Evolutionary conservation across 2,329 filamentous ascomycete genomes (phyloP).

Genomic region (Lecanoromycetidae sp.): DNA sequence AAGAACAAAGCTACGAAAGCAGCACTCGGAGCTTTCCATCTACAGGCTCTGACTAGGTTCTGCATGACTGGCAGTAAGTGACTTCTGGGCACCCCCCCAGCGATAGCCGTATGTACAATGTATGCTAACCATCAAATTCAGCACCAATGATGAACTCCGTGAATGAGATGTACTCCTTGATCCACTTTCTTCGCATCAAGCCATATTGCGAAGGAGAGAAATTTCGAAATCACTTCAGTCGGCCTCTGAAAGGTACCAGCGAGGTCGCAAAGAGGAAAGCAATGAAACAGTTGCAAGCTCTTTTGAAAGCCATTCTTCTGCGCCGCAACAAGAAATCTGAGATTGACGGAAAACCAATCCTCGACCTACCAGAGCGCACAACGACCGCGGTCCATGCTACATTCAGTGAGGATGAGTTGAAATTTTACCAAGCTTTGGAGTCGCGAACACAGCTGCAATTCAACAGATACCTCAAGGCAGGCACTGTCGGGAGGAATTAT

Average conservation of each 20-base stretch:
- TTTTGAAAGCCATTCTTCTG: constrained; percentile 70
- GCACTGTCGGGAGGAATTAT: constrained; percentile 60
- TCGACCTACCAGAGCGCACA: constrained; percentile 54
- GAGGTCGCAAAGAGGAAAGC: constrained; percentile 33
- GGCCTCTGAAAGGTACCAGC: constrained; percentile 36
- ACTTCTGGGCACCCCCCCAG: not conserved
- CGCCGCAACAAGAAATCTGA: constrained; percentile 68
- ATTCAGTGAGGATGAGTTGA: constrained; percentile 53
- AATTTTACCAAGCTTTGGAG: constrained; percentile 57
- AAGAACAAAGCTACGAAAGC: constrained; percentile 58
- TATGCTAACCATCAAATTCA: not conserved
- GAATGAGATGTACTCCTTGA: constrained; percentile 62
- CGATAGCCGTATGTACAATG: no score
- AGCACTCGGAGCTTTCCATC: constrained; percentile 45
- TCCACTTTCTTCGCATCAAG: constrained; percentile 63
- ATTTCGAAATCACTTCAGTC: constrained; percentile 36
- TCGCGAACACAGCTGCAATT: constrained; percentile 55
- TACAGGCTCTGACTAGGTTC: constrained; percentile 54
- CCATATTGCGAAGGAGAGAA: constrained; percentile 53
- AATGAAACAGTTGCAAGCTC: constrained; percentile 59
- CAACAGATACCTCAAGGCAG: constrained; percentile 61
- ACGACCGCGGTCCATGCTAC: constrained; percentile 50
- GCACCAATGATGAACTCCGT: constrained; percentile 49
- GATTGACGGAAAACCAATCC: constrained; percentile 68
- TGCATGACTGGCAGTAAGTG: constrained; percentile 71